Base-by-base conservation (phyloP, 164 flowering plant genomes). In the Annona squamosa region DNA sequence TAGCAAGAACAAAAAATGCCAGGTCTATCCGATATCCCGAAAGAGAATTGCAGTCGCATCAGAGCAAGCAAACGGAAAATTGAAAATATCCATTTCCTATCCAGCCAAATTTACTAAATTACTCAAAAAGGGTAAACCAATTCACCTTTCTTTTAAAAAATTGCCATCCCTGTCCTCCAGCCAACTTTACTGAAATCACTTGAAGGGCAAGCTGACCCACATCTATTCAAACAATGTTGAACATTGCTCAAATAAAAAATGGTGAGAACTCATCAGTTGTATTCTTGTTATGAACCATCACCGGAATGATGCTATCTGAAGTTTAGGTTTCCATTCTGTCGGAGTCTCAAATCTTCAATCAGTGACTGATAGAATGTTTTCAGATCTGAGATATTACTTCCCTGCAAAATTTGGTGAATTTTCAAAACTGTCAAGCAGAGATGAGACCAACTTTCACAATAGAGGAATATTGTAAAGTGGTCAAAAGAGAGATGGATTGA, bases 271-370 rank as follows among this genome's bases (percentile, higher is more conserved):
- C 65, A 63, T 3, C 67, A 17, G 17, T 10, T 4, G 52, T 68
- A 68, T 6, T 42, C 13, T 12, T 66, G 44, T 43, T 6, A 46
- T 42, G 42, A 42, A 7, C 42, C 13, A 10, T 16, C 13, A 9
- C 59, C 43, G 13, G 46, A 46, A 44, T 7, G 17, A 74, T 84
- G 97, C 87, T 94, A 96, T 94, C 98, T 90, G 86, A 89, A 87
- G 64, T 89, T 90, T 74, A 85, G 87, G 80, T 88, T 94, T 76
- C 98, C 97, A 79, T 93, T 96, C 73, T 89, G 94, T 72, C 86
- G 93, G 17, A 48, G 74, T 82, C 93, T 88, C 86, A 96, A 79
- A 59, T 79, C 85, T 76, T 91, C 97, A 56, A 93, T 83, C n/a
- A 91, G 89, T 3, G 88, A 85, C 77, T 85, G 98, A 84, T 93